Conservation (phyloP, 2,329 filamentous ascomycete species). For the Scopulariopsis brevicaulis region DNA sequence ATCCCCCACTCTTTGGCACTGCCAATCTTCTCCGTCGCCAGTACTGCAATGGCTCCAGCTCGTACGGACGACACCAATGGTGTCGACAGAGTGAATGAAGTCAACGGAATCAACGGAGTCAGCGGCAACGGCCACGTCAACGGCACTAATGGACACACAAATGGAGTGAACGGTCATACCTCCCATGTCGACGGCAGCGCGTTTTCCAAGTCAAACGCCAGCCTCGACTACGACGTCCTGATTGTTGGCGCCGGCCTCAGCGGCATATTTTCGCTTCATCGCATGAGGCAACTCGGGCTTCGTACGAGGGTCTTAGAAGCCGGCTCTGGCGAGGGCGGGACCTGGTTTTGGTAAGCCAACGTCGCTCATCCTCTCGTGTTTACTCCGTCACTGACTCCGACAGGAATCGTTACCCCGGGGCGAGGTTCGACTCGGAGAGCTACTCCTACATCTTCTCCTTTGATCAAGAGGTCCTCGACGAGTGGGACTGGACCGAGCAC, state of each 20-base stretch:
- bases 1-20: too few relatives aligned
- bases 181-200: neutral
- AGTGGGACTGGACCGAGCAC: constrained; percentile 26
- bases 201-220: constrained; percentile 7
- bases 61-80: neutral
- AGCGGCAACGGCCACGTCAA: neutral
- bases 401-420: constrained; percentile 27
- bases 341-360: constrained; percentile 27
- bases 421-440: constrained; percentile 22
- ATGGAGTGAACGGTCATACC: neutral
- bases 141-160: neutral
- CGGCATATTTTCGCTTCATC: constrained; percentile 27
- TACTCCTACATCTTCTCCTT: constrained; percentile 32
- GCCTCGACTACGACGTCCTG: constrained; percentile 21
- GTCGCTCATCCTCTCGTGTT: neutral
- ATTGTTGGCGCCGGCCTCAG: constrained; percentile 26
- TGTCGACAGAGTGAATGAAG: neutral
- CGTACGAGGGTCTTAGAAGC: constrained; percentile 25
- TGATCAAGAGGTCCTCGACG: constrained; percentile 25
- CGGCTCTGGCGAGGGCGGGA: constrained; percentile 27
- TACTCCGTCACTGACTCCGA: neutral
- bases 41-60: neutral
- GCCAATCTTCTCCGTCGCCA: too few relatives aligned
- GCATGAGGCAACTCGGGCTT: constrained; percentile 24
- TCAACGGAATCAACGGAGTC: neutral